Evolutionary conservation across 225 moss, liverwort and hornwort species (phyloP), one percentile per base, ranked within the genome.

Genomic region (Anthoceros angustus): DNA sequence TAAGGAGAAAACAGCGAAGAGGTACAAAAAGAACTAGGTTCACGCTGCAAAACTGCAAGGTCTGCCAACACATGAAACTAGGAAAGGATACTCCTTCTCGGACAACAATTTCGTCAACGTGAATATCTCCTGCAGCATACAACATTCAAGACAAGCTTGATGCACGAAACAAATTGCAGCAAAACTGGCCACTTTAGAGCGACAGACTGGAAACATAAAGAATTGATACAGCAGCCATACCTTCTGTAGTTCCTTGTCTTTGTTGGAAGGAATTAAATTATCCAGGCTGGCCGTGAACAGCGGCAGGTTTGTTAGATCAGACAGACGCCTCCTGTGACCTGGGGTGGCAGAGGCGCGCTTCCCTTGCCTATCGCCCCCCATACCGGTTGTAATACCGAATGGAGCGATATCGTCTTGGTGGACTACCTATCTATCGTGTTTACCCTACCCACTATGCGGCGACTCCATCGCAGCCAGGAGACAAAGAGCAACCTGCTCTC

Each of bases 61-160:
- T 55, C 14, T 55, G 6, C 8, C 23, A 20, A 23, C 55, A 15
- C 18, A 7, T 20, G 23, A 23, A 15, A 18, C 6, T 18, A 12
- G n/a, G n/a, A 18, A 20, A 55, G 55, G 55, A 55, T 55, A 55
- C 55, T 55, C 55, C 55, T 55, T 55, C 55, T 55, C 55, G 7
- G 55, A 18, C 55, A 55, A 23, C 55, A 55, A 18, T 55, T 55
- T 55, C 55, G 55, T 55, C 55, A 55, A 15, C n/a, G 55, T 18
- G 16, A 55, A 15, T 2, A 55, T 55, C 14, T 55, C 55, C 55
- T 55, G 55, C 55, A 55, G 5, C 6, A 7, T 23, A 55, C 55
- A 55, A 7, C 7, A 9, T 6, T 23, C 0, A 55, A 32, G 32
- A 32, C 32, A 55, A 55, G 55, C 55, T 55, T 23, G 23, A 55